Evolutionary conservation across 2,329 filamentous ascomycete genomes (phyloP), one percentile per base, ranked within the genome.

Genomic region (Claviceps sorghi): DNA sequence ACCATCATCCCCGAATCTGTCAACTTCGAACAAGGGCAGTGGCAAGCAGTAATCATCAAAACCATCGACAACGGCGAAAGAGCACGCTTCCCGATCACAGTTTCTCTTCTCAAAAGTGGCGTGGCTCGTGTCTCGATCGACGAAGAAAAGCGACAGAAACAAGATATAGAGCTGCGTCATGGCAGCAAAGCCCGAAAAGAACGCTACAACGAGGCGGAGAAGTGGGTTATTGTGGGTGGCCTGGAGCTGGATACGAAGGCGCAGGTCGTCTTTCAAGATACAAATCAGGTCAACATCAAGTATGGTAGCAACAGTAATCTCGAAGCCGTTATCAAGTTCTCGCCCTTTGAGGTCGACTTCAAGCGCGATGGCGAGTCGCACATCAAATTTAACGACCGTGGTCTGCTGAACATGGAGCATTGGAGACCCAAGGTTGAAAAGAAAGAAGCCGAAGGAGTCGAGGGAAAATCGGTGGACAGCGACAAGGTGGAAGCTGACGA

Each of bases 381-480:
- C 55, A 76, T 98, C 67, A 87, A 84, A 63, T 76, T 98, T 67
- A 98, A 98, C 63, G 83, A 90, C 59, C 81, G 84, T n/a, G 91
- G 91, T 1, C 72, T 94, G 56, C 66, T 98, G 67, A 98, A 97
- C 62, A 70, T 97, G 65, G 93, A 98, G 67, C 93, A 98, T 65
- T 98, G 93, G 93, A 77, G 93, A 55, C 77, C 84, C 44, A 95
- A 95, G 76, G 69, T 88, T 17, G 90, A 95, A 43, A 73, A 74
- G 58, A 89, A 95, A 41, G 72, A 75, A 59, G 64, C 69, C 9
- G 72, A 75, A 57, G 80, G 79, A 58, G 72, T 75, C 55, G 79
- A 82, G 53, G 76, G 72, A 53, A 72, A 73, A 52, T 66, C 70
- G 48, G 68, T 64, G 4, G 67, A 72, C 53, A 65, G 69, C 10